Evolutionary conservation across 1,284 basidiomycete species (phyloP).

Genomic region (Fomitopsis pinicola): DNA sequence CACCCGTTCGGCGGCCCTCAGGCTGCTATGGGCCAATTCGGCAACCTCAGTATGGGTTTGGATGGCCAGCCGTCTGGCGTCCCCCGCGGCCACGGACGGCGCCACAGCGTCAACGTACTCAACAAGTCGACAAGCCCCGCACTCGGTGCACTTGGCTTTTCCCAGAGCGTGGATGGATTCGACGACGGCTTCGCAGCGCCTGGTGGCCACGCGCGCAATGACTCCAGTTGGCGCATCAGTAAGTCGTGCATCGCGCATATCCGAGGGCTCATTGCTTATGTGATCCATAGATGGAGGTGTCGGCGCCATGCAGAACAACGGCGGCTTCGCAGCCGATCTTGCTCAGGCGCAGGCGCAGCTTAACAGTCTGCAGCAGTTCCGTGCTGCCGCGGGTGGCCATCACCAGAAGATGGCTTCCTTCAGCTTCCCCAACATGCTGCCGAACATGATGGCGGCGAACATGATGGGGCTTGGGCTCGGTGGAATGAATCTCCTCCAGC

Average conservation of each 20-base stretch:
- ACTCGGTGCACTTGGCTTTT: constrained; percentile 50
- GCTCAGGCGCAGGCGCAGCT: constrained; percentile 96
- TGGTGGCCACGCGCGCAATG: constrained; percentile 70
- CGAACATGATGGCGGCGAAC: constrained; percentile 92
- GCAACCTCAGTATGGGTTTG: constrained; percentile 52
- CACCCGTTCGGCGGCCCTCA: constrained; percentile 43
- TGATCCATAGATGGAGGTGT: constrained; percentile 61
- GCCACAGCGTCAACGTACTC: constrained; percentile 93
- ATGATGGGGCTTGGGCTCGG: constrained; percentile 88
- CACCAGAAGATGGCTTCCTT: constrained; percentile 98
- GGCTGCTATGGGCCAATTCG: constrained; percentile 67
- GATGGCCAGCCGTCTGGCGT: constrained; percentile 62
- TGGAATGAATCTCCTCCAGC: constrained; percentile 75
- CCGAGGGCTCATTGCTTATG: constrained; percentile 6
- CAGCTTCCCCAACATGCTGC: constrained; percentile 95
- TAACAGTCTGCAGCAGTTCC: constrained; percentile 95
- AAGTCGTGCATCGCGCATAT: constrained; percentile 28
- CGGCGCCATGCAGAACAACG: constrained; percentile 60
- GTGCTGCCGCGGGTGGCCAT: constrained; percentile 90
- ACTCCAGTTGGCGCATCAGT: constrained; percentile 89
- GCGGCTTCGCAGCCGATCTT: constrained; percentile 72
- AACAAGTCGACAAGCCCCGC: constrained; percentile 56
- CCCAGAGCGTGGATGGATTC: constrained; percentile 60
- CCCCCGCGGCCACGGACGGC: constrained; percentile 83
- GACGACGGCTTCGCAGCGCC: constrained; percentile 71